Base-by-base conservation (phyloP, 208 protist species). In the Phytomonas francai region DNA sequence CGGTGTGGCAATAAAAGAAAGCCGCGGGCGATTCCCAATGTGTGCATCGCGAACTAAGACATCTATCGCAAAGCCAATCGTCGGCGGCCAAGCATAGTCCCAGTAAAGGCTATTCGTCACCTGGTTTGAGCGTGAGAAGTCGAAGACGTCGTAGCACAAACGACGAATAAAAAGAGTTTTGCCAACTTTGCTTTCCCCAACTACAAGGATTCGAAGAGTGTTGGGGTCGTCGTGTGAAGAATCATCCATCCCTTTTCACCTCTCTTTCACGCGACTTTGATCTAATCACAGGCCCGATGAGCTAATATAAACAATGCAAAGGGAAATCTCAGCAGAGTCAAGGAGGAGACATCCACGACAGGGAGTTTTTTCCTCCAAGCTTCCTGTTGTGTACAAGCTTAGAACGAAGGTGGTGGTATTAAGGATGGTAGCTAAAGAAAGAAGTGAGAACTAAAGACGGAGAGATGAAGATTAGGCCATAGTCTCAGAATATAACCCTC, bases 91-190 rank as follows among this genome's bases (percentile, higher is more conserved):
- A 27, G 72, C 39, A 14, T 60, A 42, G 42, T 70, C 70, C 27
- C 42, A 58, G 8, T 42, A 60, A 3, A 3, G 54, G 36, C 19
- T 54, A 31, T 32, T 49, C 29, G 63, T 27, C 30, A 19, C 32
- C 12, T 30, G 32, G 11, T 9, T 32, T 16, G 2, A 58, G 57
- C 49, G 33, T 27, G 61, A 60, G 16, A 56, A 27, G 7, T 72
- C 62, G 29, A 81, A 85, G 36, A 85, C 63, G 25, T 84, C 56
- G 39, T 87, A 74, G 67, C 75, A 84, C 42, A 95, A 71, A 1
- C 84, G 84, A 32, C 76, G 77, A 11, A 92, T 71, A 32, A 95
- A 76, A 25, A 95, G 66, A n/a, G 87, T 92, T 61, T 95, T 95
- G 39, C 89, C 89, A 9, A 92, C 85, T 36, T 79, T 66, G 28